phyloP scores from a whole-genome alignment of 2,329 filamentous ascomycete genomes.

The Hypoxylon sp. region DNA sequence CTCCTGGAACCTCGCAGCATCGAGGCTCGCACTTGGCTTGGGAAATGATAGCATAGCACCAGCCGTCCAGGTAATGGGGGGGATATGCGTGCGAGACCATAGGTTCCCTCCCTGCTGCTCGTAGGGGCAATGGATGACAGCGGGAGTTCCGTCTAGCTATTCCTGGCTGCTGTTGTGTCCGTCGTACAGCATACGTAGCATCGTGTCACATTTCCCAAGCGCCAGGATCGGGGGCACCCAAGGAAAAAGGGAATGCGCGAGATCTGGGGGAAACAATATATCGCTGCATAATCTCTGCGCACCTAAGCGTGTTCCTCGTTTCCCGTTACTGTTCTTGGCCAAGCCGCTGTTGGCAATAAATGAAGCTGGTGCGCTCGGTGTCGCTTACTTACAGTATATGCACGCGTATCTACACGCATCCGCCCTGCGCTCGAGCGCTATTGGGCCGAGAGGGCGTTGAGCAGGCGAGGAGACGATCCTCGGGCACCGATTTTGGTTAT shows the following conservation, averaged over 20 bases:
- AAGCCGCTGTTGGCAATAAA: slow-evolving; percentile 40
- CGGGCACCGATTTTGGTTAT: slow-evolving; percentile 15
- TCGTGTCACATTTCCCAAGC: slow-evolving; percentile 48
- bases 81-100: slow-evolving; percentile 24
- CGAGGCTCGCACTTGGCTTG: slow-evolving; percentile 19
- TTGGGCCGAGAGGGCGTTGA: neutral
- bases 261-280: slow-evolving; percentile 49
- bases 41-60: slow-evolving; percentile 18
- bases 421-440: slow-evolving; percentile 24
- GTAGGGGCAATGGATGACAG: slow-evolving; percentile 37
- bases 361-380: slow-evolving; percentile 35
- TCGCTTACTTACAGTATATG: slow-evolving; percentile 34
- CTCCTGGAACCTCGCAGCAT: slow-evolving; percentile 16
- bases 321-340: slow-evolving; percentile 51
- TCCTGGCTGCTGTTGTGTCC: slow-evolving; percentile 43
- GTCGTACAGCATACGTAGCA: slow-evolving; percentile 47
- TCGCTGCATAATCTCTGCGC: slow-evolving; percentile 51
- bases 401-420: slow-evolving; percentile 32
- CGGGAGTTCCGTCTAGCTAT: slow-evolving; percentile 36
- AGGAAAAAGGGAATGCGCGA: slow-evolving; percentile 46
- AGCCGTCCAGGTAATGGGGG: slow-evolving; percentile 13
- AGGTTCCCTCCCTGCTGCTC: slow-evolving; percentile 31
- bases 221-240: slow-evolving; percentile 44
- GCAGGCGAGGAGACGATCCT: slow-evolving; percentile 19
- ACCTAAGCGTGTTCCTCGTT: slow-evolving; percentile 49